A percentile compares a stretch with the other conserved stretches of the same genome.
Conservation (phyloP, 2,329 filamentous ascomycete species). For the Verticillium nubilum region DNA sequence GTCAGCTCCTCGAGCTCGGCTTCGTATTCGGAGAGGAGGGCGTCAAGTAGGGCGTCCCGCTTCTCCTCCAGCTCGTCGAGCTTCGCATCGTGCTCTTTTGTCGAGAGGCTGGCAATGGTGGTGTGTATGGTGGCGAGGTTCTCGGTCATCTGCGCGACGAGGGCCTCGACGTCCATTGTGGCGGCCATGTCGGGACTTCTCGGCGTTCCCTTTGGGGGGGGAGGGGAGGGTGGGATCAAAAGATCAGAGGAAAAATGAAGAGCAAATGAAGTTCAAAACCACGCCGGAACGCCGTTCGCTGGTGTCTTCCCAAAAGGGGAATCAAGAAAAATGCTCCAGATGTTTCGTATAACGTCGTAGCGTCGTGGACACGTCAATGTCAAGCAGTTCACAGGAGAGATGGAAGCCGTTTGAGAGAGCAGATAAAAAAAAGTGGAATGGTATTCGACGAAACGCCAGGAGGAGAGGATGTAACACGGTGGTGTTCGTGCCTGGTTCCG, state of each 20-base stretch:
- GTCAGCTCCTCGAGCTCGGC: constrained; percentile 22
- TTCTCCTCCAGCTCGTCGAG: constrained; percentile 33
- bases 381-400: background rate
- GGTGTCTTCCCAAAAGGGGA: background rate
- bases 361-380: background rate
- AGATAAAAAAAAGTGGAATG: background rate
- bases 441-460: background rate
- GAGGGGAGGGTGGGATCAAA: background rate
- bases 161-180: constrained; percentile 27
- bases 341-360: background rate
- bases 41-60: constrained; percentile 26
- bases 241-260: background rate
- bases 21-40: constrained; percentile 23
- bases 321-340: background rate
- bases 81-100: constrained; percentile 24
- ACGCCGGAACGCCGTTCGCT: background rate
- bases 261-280: background rate
- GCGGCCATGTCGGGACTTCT: constrained; percentile 1
- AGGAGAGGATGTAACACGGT: background rate
- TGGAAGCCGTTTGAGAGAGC: background rate
- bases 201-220: background rate
- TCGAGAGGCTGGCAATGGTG: constrained; percentile 27
- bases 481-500: background rate
- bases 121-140: constrained; percentile 32
- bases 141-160: constrained; percentile 37